phyloP scores from a whole-genome alignment of 2,329 filamentous ascomycete species.

The Sarocladium kiliense region DNA sequence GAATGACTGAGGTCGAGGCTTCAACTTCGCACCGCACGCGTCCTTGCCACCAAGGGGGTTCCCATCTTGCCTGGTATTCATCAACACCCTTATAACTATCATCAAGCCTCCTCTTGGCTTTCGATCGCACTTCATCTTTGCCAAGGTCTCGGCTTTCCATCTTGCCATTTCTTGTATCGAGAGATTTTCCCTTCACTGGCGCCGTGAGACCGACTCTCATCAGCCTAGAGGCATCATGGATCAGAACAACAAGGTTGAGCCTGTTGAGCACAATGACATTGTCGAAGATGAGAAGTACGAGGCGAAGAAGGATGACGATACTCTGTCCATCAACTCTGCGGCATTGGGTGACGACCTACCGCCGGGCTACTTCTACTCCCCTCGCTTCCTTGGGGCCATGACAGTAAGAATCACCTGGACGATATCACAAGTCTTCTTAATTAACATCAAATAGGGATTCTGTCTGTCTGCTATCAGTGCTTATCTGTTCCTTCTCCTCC shows the following conservation, averaged over 20 bases:
- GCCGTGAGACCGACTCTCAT: not conserved
- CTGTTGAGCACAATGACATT: slow-evolving; percentile 13
- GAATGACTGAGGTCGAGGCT: not conserved
- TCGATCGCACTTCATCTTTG: no score
- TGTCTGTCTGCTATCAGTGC: slow-evolving; percentile 31
- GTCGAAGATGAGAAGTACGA: slow-evolving; percentile 15
- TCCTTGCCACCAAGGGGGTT: not conserved
- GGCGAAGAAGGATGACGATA: slow-evolving; percentile 16
- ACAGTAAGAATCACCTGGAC: slow-evolving; percentile 19
- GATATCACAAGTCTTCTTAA: not conserved
- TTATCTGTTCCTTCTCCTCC: slow-evolving; percentile 31
- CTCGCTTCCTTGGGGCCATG: slow-evolving; percentile 26
- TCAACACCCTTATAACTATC: not conserved
- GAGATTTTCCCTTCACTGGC: no score
- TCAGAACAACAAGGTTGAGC: slow-evolving; percentile 15
- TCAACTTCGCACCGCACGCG: not conserved
- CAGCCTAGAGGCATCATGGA: slow-evolving; percentile 12
- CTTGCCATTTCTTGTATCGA: no score
- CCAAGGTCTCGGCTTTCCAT: no score
- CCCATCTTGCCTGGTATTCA: no score
- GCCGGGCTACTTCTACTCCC: slow-evolving; percentile 30
- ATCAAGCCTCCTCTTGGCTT: not conserved
- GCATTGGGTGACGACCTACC: slow-evolving; percentile 29
- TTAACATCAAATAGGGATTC: slow-evolving; percentile 22
- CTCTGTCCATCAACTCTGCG: slow-evolving; percentile 27